Evolutionary conservation across 805 yeast genomes (phyloP), one percentile per base, ranked within the genome.

Genomic region (Vanderwaltozyma tropicalis): DNA sequence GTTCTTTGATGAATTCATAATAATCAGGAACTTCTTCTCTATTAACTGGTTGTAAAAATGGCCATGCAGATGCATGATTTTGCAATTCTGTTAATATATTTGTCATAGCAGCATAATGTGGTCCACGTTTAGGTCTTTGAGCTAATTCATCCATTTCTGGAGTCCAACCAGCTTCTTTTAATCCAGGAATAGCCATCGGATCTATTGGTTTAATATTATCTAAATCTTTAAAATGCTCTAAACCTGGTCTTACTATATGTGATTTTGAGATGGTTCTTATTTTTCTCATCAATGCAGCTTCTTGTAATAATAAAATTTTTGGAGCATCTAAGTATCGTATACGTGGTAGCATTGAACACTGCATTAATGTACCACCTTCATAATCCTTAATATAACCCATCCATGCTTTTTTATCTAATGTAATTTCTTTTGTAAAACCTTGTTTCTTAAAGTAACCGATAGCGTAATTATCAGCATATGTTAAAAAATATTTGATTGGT

Each of bases 321-420:
- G 81, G 80, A 46, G 85, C 80, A 57, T 92, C 98, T 36, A 92
- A 66, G 59, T 92, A 92, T 47, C 97, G 73, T 40, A 86, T 78
- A 35, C 76, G 68, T 1, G 96, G 96, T 37, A 92, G 66, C 94
- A 89, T 88, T 1, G 89, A 64, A 57, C 98, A 92, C 64, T 92
- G 97, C 96, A 92, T 89, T 43, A 92, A 66, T 1, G 98, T 92
- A 50, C 97, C 98, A 19, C 99, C 99, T 63, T 92, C 99, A 62
- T 92, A 92, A 66, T 92, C 98, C 61, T 92, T 92, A 55, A 92
- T 92, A 61, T 92, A 92, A 3, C 99, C 99, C 92, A 86, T 85
- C 99, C 99, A 92, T 25, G 79, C 71, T 35, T 76, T 74, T 46
- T 79, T 81, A 27, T 89, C 92, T 40, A 92, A 69, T 7, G 95